Evolutionary conservation across 2,329 filamentous ascomycete genomes (phyloP).

Genomic region (Tricladium varicosporioides): DNA sequence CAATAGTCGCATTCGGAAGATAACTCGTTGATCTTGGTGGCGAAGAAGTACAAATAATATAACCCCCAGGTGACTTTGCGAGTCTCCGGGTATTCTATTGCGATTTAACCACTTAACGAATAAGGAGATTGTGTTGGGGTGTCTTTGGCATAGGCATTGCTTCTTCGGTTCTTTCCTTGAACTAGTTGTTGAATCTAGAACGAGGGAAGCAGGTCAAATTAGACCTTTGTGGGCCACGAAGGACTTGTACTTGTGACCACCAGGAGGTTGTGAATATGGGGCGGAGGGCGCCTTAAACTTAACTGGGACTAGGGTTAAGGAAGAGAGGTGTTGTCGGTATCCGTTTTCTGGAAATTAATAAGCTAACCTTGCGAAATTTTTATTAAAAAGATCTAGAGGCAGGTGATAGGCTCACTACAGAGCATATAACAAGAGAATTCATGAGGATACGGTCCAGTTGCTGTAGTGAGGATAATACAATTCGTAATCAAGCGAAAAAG

Average conservation of each 20-base stretch:
- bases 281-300: background rate
- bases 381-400: too few species aligned
- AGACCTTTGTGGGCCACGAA: background rate
- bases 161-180: background rate
- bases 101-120: background rate
- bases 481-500: too few species aligned
- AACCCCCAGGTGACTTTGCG: background rate
- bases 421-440: too few species aligned
- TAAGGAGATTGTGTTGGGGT: background rate
- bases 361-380: too few species aligned
- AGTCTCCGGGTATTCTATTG: background rate
- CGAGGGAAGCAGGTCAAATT: background rate
- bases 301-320: too few species aligned
- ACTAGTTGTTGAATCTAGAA: background rate
- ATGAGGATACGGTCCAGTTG: too few species aligned
- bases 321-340: too few species aligned
- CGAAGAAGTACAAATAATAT: background rate
- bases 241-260: background rate
- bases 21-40: background rate
- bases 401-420: too few species aligned
- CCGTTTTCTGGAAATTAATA: too few species aligned
- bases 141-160: background rate
- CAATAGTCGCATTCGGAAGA: background rate
- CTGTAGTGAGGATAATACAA: too few species aligned
- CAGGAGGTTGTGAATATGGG: background rate